phyloP scores from a whole-genome alignment of 768 basidiomycete species.

The Tulasnella sp. region DNA sequence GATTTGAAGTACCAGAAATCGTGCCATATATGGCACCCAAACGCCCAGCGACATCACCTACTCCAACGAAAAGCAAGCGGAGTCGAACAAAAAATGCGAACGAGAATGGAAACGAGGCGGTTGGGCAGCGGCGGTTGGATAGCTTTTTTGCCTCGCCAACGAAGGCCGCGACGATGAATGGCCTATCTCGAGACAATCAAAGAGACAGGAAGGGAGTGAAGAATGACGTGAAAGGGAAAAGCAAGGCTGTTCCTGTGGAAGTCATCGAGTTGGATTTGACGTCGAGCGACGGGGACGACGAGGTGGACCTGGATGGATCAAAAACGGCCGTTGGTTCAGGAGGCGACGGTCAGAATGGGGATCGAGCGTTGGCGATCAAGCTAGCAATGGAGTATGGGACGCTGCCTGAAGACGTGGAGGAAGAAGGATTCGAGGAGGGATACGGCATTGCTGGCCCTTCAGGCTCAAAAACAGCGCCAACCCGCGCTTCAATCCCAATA shows the following conservation, averaged over 20 bases:
- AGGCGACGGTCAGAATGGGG: neutral
- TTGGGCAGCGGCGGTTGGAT: neutral
- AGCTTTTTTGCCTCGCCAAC: neutral
- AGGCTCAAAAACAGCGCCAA: neutral
- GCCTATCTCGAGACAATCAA: neutral
- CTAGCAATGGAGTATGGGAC: neutral
- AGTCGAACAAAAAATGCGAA: neutral
- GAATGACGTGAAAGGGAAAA: neutral
- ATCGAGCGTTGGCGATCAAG: neutral
- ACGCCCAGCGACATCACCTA: neutral
- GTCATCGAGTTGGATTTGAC: constrained; percentile 1
- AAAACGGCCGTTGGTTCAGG: neutral
- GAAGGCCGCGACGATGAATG: neutral
- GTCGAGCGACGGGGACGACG: neutral
- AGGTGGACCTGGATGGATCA: neutral
- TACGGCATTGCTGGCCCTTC: neutral
- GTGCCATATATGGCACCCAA: neutral
- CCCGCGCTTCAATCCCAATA: neutral
- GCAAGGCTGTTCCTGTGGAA: neutral
- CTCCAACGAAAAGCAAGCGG: neutral
- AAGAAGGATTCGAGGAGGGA: neutral
- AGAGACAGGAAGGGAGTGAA: neutral
- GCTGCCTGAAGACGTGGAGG: neutral
- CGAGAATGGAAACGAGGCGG: neutral
- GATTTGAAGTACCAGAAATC: too few relatives aligned